Evolutionary conservation across 345 rosid genomes (phyloP), one percentile per base, ranked within the genome.

Genomic region (Arabis hirsuta): DNA sequence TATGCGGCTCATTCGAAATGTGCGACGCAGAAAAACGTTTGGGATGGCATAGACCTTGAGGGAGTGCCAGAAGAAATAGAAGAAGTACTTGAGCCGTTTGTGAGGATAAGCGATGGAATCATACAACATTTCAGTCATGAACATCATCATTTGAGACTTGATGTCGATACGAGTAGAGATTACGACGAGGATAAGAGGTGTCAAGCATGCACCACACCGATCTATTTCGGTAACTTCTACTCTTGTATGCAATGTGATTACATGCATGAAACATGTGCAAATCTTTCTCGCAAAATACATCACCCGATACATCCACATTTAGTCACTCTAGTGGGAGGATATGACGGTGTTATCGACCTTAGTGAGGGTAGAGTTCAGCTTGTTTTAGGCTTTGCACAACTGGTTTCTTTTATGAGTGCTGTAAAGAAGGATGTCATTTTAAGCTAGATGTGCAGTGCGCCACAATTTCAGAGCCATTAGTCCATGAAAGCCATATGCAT

Each of bases 191-290:
- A 9, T 48, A 34, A 12, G 46, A 3, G 3, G 13, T 48, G 57
- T 7, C 29, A 53, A 67, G 51, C 53, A 54, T 67, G 72, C 12
- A 8, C 31, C 42, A 27, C 9, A 0, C 53, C 72, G n/a, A 52
- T 67, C 12, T 54, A 26, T 14, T 39, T 12, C 1, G 62, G 71
- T 14, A 39, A 39, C 11, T n/a, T 42, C 29, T 53, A 54, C 12
- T 38, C 27, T 9, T 67, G 62, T 38, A 7, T 42, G 39, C 13
- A 26, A 26, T 51, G 39, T 10, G 19, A 24, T 1, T 66, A 27
- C 16, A 29, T 52, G 0, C 62, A 67, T 12, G 53, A 54, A 54
- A 2, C 22, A 9, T 67, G 52, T 67, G 61, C 52, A 0, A 9
- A 26, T 24, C 38, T 53, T 9, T 41, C 51, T 22, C 6, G 26